Base-by-base conservation (phyloP, 1,284 basidiomycete species). In the Moesziomyces globuligerus region DNA sequence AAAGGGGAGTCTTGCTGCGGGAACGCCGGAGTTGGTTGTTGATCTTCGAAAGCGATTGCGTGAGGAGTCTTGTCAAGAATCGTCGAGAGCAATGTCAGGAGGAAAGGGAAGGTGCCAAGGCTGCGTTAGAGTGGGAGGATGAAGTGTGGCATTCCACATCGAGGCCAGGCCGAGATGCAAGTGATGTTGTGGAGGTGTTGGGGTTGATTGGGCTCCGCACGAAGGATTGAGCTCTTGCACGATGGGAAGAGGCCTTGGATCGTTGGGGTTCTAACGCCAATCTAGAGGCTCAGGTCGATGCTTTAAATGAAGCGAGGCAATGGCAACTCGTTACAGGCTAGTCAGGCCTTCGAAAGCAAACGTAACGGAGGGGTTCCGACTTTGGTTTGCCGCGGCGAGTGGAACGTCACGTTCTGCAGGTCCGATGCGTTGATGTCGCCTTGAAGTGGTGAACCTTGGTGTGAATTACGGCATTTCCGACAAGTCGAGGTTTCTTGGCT, bases 71-170 rank as follows among this genome's bases (percentile, higher is more conserved):
- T n/a, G 32, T 34, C 32, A 34, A 13, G 32, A 17, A 34, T 13
- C 32, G 32, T 34, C 32, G 32, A 17, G 17, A 17, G 32, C 7
- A 13, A 34, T 34, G 32, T 50, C 48, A 40, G 41, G 17, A 47
- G 13, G 38, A 39, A 18, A 42, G 26, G 20, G 34, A 28, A n/a
- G 34, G 4, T 28, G 25, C 20, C 7, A 23, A n/a, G 23, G 15
- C 28, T 15, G 34, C 39, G 42, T 4, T n/a, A 21, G 29, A 28
- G 40, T 42, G 29, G 26, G 34, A 18, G 20, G 17, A 43, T 24
- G 42, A n/a, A 37, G 7, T 7, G 25, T 46, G 7, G 43, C 26
- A 46, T 25, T 53, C 34, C 11, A 25, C 51, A 53, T 53, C 36
- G 43, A 53, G 42, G 51, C 42, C 23, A 32, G 20, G 51, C 42